These are phyloP conservation scores for Allium sativum DNA, from an alignment of 106 monocot species.

Conservation along the genomic window DNA sequence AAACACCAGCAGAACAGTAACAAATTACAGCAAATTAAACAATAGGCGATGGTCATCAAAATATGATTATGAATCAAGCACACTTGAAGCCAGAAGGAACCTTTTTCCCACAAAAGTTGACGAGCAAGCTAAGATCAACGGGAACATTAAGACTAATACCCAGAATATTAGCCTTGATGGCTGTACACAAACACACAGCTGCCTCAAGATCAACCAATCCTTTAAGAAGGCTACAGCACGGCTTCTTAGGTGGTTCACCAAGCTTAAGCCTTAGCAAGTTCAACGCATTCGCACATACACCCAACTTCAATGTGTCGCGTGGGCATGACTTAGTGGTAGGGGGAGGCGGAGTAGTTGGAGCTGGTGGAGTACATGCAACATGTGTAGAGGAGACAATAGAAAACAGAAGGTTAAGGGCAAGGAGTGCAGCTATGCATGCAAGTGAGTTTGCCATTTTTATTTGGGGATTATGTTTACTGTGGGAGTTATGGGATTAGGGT, in stretches of 20 bases:
- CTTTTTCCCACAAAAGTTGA: conserved; percentile 11
- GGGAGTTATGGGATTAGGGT: no score
- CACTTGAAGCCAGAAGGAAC: conserved; percentile 12
- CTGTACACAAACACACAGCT: conserved; percentile 11
- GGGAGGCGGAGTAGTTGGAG: not conserved
- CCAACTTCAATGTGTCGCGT: conserved; percentile 9
- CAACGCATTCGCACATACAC: conserved; percentile 11
- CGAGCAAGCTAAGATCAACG: conserved; percentile 10
- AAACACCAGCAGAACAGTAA: no score
- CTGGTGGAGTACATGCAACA: not conserved
- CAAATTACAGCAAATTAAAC: no score
- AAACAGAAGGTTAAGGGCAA: not conserved
- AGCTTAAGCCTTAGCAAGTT: conserved; percentile 1
- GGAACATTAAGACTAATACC: conserved; percentile 10
- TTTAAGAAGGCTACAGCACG: conserved; percentile 10
- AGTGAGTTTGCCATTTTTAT: no score
- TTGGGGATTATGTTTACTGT: no score
- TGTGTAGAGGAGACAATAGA: not conserved
- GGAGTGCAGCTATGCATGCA: not conserved
- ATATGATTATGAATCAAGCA: conserved; percentile 1
- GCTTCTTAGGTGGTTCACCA: conserved; percentile 9
- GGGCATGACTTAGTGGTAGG: not conserved
- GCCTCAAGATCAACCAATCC: conserved; percentile 13
- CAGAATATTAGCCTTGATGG: conserved; percentile 10
- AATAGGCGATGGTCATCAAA: not conserved